A percentile compares a stretch with the other conserved stretches of the same genome.
Conservation (phyloP, 345 rosid genomes). For the Hirschfeldia incana region DNA sequence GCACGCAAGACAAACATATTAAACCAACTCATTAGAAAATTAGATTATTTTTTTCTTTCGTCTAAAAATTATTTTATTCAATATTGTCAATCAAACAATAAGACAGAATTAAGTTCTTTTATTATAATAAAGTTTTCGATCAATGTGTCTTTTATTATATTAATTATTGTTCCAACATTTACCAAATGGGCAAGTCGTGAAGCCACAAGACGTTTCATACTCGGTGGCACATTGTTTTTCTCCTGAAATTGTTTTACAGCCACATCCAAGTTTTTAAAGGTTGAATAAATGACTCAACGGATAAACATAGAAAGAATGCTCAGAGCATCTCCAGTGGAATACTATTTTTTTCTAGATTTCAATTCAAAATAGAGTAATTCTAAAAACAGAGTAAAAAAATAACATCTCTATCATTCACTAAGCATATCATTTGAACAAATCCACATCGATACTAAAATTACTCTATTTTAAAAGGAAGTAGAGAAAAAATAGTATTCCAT, state of each 20-base stretch:
- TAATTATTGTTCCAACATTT: slow-evolving; percentile 68
- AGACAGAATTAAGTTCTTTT: not conserved
- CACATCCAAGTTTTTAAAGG: slow-evolving; percentile 7
- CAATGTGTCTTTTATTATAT: slow-evolving; percentile 45
- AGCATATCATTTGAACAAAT: too few relatives aligned
- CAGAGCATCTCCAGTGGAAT: too few relatives aligned
- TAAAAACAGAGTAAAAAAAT: too few relatives aligned
- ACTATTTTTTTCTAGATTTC: too few relatives aligned
- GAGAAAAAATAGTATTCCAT: too few relatives aligned
- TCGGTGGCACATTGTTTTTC: slow-evolving; percentile 48
- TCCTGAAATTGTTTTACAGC: slow-evolving; percentile 47
- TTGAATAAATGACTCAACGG: not conserved
- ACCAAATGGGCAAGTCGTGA: slow-evolving; percentile 67
- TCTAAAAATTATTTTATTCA: too few relatives aligned
- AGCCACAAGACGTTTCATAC: slow-evolving; percentile 63
- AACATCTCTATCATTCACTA: too few relatives aligned
- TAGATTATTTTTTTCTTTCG: not conserved
- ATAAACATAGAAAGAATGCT: not conserved
- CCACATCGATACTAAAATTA: too few relatives aligned
- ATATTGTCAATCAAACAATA: too few relatives aligned
- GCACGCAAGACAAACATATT: not conserved
- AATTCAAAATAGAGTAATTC: too few relatives aligned
- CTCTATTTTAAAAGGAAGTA: too few relatives aligned
- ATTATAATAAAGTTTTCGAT: not conserved
- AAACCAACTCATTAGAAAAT: not conserved